Base-by-base conservation (phyloP, 306 rosid genomes). In the Sophora flavescens region DNA sequence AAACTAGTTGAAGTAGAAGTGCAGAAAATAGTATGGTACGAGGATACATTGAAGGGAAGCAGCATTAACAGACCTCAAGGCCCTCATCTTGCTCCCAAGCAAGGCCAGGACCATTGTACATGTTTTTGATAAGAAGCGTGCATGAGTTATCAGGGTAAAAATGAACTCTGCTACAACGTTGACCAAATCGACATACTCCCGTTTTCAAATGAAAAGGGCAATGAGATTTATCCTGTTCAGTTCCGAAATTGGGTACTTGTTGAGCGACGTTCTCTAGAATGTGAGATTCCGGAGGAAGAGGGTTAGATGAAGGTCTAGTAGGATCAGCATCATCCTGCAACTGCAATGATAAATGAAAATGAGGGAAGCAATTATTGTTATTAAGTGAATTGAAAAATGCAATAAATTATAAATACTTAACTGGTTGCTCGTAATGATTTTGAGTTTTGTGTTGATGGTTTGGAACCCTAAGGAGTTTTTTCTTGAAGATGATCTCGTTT, bases 51-150 rank as follows among this genome's bases (percentile, higher is more conserved):
- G 82, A 86, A 79, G 80, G 78, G 85, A 75, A 68, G 77, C 87
- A 85, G 86, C 91, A 80, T 78, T 84, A 87, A 94, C 97, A 92
- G 97, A 95, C 97, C 98, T 95, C 98, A 78, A 95, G 98, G 90
- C 88, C 97, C 85, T 92, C 92, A 51, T 92, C 98, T 76, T 90
- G 97, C 77, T 95, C 98, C 92, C 97, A 94, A 61, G 96, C 89
- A 83, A 92, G 97, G 86, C 97, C 96, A 48, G 98, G 98, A 81
- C 95, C 97, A 70, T 75, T 89, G 84, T 89, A 92, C 98, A 95
- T 92, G 86, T 92, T 95, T 83, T 84, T 90, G 63, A 95, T 87
- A 64, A 95, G 93, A 73, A 95, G 78, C 0, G 98, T 95, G 86
- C 80, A 84, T 13, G 97, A 84, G 74, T 90, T 89, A 44, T 90